Conservation (phyloP, 2,329 filamentous ascomycete genomes). For the Aureobasidium sp. region DNA sequence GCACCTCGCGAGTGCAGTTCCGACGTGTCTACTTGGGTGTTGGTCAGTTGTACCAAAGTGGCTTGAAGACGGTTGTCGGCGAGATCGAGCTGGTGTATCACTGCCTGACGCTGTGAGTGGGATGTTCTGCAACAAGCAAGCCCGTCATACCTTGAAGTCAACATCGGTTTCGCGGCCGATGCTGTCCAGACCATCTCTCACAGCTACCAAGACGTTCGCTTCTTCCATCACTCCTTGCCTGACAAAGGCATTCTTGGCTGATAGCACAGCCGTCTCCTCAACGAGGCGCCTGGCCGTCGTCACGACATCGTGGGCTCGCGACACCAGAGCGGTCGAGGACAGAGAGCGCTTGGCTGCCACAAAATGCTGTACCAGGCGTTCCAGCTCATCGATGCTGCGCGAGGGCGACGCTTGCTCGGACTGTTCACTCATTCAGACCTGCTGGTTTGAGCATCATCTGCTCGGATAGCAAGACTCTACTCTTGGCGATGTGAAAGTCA, state of each 20-base stretch:
- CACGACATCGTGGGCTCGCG: slow-evolving; percentile 80
- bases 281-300: slow-evolving; percentile 66
- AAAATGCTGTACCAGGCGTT: slow-evolving; percentile 75
- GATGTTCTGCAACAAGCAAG: neutral
- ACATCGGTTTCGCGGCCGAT: slow-evolving; percentile 36
- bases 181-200: slow-evolving; percentile 37
- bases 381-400: slow-evolving; percentile 47
- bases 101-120: slow-evolving; percentile 31
- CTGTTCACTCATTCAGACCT: slow-evolving; percentile 18
- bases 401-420: slow-evolving; percentile 37
- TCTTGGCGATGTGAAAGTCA: neutral
- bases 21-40: slow-evolving; percentile 56
- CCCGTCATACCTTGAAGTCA: slow-evolving; percentile 36
- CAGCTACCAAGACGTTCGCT: slow-evolving; percentile 36
- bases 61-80: slow-evolving; percentile 58
- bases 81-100: slow-evolving; percentile 59
- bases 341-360: slow-evolving; percentile 82
- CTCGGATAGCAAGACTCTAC: neutral
- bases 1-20: slow-evolving; percentile 10
- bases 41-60: slow-evolving; percentile 59
- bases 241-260: slow-evolving; percentile 42
- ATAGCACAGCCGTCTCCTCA: slow-evolving; percentile 70
- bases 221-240: slow-evolving; percentile 38
- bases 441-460: slow-evolving; percentile 4
- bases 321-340: slow-evolving; percentile 68